A percentile compares a stretch with the other conserved stretches of the same genome.
phyloP scores from a whole-genome alignment of 305 asterid species.

The Rubia balearica region DNA sequence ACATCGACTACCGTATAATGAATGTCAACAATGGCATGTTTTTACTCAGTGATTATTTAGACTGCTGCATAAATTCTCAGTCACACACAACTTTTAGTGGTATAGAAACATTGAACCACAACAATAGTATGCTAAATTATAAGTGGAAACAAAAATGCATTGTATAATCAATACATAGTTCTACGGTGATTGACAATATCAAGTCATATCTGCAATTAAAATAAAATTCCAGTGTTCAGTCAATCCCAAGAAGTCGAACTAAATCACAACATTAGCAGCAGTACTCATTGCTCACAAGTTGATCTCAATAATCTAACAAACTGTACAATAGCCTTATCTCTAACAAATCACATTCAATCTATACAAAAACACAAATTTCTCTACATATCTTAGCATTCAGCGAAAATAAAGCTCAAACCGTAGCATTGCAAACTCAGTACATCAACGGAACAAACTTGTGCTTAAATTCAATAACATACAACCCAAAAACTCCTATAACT shows the following conservation, averaged over 20 bases:
- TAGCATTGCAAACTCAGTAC: background rate
- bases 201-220: background rate
- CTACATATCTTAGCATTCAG: background rate
- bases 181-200: background rate
- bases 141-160: background rate
- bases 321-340: background rate
- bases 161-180: background rate
- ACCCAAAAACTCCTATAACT: background rate
- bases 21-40: slow-evolving; percentile 21
- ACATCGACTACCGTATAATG: too few species aligned
- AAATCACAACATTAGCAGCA: too few species aligned
- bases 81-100: background rate
- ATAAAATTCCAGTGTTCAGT: background rate
- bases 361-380: background rate
- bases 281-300: background rate
- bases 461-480: background rate
- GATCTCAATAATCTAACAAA: background rate
- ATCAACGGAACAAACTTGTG: background rate
- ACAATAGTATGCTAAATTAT: background rate
- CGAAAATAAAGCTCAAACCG: background rate
- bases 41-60: slow-evolving; percentile 51
- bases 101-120: slow-evolving; percentile 1
- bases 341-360: background rate
- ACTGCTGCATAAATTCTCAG: slow-evolving; percentile 37
- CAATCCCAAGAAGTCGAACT: too few species aligned